phyloP scores from a whole-genome alignment of 106 monocot species.

The Posidonia australis region DNA sequence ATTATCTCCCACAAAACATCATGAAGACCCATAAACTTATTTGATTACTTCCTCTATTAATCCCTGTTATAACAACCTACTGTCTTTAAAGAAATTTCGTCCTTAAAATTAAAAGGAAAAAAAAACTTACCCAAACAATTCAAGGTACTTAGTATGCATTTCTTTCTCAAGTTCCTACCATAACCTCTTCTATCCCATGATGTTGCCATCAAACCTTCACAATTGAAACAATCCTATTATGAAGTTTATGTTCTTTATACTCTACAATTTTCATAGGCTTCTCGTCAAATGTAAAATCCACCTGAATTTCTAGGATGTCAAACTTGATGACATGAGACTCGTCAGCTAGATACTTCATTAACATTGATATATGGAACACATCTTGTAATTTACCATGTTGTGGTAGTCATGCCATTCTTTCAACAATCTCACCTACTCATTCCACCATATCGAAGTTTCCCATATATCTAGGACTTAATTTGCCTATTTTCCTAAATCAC shows the following conservation, averaged over 20 bases:
- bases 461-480: slow-evolving; percentile 1
- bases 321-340: not conserved
- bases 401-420: not conserved
- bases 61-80: no score
- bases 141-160: not conserved
- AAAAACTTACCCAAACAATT: not conserved
- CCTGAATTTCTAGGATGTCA: not conserved
- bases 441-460: not conserved
- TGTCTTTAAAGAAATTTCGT: not conserved
- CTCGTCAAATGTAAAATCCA: not conserved
- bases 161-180: not conserved
- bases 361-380: not conserved
- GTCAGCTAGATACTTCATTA: not conserved
- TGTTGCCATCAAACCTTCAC: not conserved
- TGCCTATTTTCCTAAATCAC: no score
- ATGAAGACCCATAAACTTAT: no score
- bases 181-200: slow-evolving; percentile 1
- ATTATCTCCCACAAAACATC: no score
- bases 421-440: not conserved
- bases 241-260: not conserved
- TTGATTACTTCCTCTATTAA: no score
- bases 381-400: not conserved
- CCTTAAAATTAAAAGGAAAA: not conserved
- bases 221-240: not conserved
- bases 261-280: not conserved